Percentiles rank a stretch among this genome's conserved stretches.
Evolutionary conservation across 345 rosid species (phyloP).

Genomic region (Eucalyptus regnans): DNA sequence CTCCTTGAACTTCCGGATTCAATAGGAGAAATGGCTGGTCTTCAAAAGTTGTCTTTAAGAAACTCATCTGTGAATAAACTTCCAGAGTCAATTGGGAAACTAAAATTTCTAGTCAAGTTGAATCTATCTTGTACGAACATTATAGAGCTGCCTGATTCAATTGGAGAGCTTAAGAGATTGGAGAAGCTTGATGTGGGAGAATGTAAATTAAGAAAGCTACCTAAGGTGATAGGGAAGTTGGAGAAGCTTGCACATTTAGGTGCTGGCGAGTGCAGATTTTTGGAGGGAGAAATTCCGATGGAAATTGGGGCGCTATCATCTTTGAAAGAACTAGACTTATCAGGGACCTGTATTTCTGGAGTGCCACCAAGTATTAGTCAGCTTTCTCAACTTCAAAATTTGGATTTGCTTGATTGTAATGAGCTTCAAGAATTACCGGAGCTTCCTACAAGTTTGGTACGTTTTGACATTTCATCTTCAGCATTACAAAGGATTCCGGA

Average conservation of each 20-base stretch:
- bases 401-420: neutral
- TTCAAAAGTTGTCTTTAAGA: neutral
- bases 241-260: neutral
- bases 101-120: neutral
- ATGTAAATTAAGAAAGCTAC: neutral
- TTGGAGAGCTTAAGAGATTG: neutral
- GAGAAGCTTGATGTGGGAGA: neutral
- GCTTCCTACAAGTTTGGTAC: neutral
- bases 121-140: neutral
- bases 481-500: neutral
- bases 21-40: neutral
- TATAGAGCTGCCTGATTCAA: neutral
- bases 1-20: neutral
- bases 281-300: neutral
- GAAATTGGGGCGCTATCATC: neutral
- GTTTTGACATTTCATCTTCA: neutral
- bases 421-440: neutral
- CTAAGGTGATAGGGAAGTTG: neutral
- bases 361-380: neutral
- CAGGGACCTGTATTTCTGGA: neutral
- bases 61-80: neutral
- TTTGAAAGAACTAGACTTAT: neutral
- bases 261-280: neutral
- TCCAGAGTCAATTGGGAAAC: neutral
- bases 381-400: neutral